These are phyloP conservation scores for Yamadazyma diddensiae DNA, from an alignment of 1,139 yeast species.

Conservation along the genomic window DNA sequence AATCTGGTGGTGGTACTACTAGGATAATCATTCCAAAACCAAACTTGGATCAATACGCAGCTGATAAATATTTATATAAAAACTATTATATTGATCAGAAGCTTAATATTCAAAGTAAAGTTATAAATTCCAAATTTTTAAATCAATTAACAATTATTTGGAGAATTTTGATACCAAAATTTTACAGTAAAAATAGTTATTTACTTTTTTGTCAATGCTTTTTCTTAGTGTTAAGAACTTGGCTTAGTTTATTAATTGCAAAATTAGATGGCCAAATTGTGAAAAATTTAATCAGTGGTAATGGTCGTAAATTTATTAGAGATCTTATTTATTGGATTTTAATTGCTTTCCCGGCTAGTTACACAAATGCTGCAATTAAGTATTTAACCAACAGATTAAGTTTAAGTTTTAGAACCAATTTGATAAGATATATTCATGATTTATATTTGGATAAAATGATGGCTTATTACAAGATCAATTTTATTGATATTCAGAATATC, in stretches of 20 bases:
- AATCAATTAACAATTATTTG: slow-evolving; percentile 75
- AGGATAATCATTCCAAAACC: slow-evolving; percentile 60
- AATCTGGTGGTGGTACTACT: slow-evolving; percentile 32
- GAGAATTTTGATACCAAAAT: slow-evolving; percentile 75
- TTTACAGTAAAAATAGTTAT: slow-evolving; percentile 65
- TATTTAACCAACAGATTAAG: slow-evolving; percentile 76
- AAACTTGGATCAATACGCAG: slow-evolving; percentile 59
- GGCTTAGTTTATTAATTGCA: slow-evolving; percentile 83
- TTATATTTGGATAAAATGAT: slow-evolving; percentile 77
- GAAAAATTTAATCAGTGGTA: slow-evolving; percentile 81
- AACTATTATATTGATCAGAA: slow-evolving; percentile 43
- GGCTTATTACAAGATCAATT: slow-evolving; percentile 72
- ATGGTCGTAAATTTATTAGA: slow-evolving; percentile 69
- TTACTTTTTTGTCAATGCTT: slow-evolving; percentile 69
- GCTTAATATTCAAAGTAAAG: slow-evolving; percentile 29
- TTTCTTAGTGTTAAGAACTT: slow-evolving; percentile 78
- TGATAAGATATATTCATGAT: slow-evolving; percentile 86
- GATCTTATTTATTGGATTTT: slow-evolving; percentile 85
- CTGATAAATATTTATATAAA: slow-evolving; percentile 63
- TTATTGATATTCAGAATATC: slow-evolving; percentile 40
- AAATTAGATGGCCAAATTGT: slow-evolving; percentile 91
- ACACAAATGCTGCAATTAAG: slow-evolving; percentile 87
- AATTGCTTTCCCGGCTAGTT: slow-evolving; percentile 91
- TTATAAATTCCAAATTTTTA: slow-evolving; percentile 66
- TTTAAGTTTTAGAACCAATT: slow-evolving; percentile 78